These are phyloP conservation scores for Chenopodium berlandieri DNA, from an alignment of 148 eudicot genomes.

Conservation along the genomic window DNA sequence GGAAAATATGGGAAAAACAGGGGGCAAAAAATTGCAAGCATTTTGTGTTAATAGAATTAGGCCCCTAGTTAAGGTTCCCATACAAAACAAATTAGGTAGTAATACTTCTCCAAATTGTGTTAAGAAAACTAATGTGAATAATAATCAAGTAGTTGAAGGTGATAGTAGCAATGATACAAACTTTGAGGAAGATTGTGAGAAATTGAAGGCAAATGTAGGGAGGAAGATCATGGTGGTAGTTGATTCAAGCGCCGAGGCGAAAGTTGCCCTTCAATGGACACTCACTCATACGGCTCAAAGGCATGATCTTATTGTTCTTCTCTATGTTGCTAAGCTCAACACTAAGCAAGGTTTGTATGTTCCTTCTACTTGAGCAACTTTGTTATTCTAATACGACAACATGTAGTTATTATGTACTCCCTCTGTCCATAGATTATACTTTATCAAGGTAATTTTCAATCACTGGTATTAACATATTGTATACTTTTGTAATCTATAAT, in stretches of 20 bases:
- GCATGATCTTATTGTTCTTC: slow-evolving; percentile 61
- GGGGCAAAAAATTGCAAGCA: slow-evolving; percentile 42
- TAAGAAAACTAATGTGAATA: slow-evolving; percentile 7
- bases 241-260: slow-evolving; percentile 67
- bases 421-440: too few relatives aligned
- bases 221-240: slow-evolving; percentile 79
- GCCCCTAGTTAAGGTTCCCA: slow-evolving; percentile 55
- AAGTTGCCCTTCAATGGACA: slow-evolving; percentile 78
- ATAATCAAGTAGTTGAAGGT: slow-evolving; percentile 5
- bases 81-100: slow-evolving; percentile 23
- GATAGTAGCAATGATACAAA: slow-evolving; percentile 3
- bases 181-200: slow-evolving; percentile 21
- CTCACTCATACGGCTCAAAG: slow-evolving; percentile 70
- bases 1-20: slow-evolving; percentile 39
- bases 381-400: too few relatives aligned
- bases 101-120: slow-evolving; percentile 11
- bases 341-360: slow-evolving; percentile 34
- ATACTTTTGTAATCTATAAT: too few relatives aligned
- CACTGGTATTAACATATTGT: too few relatives aligned
- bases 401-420: neutral
- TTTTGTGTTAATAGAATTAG: slow-evolving; percentile 68
- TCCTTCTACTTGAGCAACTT: neutral
- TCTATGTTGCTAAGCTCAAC: slow-evolving; percentile 54
- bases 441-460: too few relatives aligned
- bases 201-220: slow-evolving; percentile 20